These are phyloP conservation scores for Annona squamosa DNA, from an alignment of 164 flowering plant genomes.

Conservation along the genomic window DNA sequence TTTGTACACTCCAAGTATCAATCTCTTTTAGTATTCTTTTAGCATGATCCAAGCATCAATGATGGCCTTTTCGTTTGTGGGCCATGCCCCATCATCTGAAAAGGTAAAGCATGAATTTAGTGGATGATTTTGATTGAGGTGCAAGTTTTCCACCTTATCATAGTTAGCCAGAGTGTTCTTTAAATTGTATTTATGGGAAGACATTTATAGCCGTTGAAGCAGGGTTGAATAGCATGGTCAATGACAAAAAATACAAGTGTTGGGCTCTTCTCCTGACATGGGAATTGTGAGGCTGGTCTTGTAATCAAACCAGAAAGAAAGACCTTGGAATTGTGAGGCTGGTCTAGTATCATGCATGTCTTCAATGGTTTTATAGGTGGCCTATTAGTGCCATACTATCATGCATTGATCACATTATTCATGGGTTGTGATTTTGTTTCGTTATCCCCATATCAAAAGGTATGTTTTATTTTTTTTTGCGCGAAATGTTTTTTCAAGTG, in stretches of 20 bases:
- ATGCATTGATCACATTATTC: too few relatives aligned
- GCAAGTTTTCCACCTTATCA: background rate
- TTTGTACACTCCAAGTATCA: too few relatives aligned
- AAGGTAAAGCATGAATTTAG: background rate
- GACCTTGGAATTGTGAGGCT: background rate
- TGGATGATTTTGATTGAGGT: background rate
- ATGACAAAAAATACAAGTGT: background rate
- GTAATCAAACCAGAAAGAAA: background rate
- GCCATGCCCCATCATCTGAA: background rate
- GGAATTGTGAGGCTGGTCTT: too few relatives aligned
- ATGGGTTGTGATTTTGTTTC: too few relatives aligned
- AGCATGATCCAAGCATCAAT: background rate
- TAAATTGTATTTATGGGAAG: background rate
- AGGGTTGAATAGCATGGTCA: background rate
- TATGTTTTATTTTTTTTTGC: too few relatives aligned
- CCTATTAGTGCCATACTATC: too few relatives aligned
- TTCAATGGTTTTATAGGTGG: too few relatives aligned
- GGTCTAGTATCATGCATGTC: too few relatives aligned
- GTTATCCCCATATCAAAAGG: too few relatives aligned
- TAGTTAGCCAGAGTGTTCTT: background rate
- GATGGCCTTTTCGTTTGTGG: background rate
- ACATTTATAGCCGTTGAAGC: background rate
- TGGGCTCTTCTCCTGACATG: background rate
- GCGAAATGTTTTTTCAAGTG: too few relatives aligned
- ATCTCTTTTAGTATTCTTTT: too few relatives aligned